Evolutionary conservation across 179 eudicot species (phyloP), one percentile per base, ranked within the genome.

Genomic region (Drosera spatulata): DNA sequence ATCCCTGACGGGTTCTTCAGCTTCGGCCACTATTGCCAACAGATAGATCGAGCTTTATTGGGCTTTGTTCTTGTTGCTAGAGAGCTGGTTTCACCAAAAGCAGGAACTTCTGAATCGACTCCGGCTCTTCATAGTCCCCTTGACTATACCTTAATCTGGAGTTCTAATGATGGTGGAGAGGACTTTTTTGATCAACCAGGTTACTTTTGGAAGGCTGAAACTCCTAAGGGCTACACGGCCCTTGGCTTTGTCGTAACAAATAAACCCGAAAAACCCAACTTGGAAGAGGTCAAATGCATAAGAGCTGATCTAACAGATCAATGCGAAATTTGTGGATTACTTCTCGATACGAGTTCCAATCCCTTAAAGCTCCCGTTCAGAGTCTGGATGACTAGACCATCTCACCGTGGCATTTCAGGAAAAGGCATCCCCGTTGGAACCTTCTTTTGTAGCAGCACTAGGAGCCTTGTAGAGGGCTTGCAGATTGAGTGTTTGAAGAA

Each of bases 211-310:
- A 47, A 71, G 33, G 97, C 99, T 55, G 62, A 77, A 60, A 67
- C 97, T 39, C 97, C 99, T 49, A 77, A 80, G 41, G 99, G 97
- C 50, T 93, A 89, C 67, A 81, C 78, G 73, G 73, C 97, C 49
- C 42, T 90, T 54, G 99, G 99, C 15, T 93, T 82, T 61, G 66
- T 86, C 53, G 94, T 89, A 41, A 80, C 90, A 2, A 75, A 67
- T 58, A 70, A 65, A 51, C 71, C 86, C 0, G 69, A 54, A 5
- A 90, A 81, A 72, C 99, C 99, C 5, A 62, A 65, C 15, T 54
- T 76, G 51, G 73, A 61, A 5, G 88, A 82, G 63, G 72, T 86
- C 52, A 82, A 84, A 62, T 90, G 99, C 54, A 84, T 90, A 39
- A 83, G 95, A 77, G 76, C 71, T 58, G 94, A 90, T 62, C 80